Evolutionary conservation across 163 green algal genomes (phyloP), one percentile per base, ranked within the genome.

Genomic region (Scenedesmus sp.): DNA sequence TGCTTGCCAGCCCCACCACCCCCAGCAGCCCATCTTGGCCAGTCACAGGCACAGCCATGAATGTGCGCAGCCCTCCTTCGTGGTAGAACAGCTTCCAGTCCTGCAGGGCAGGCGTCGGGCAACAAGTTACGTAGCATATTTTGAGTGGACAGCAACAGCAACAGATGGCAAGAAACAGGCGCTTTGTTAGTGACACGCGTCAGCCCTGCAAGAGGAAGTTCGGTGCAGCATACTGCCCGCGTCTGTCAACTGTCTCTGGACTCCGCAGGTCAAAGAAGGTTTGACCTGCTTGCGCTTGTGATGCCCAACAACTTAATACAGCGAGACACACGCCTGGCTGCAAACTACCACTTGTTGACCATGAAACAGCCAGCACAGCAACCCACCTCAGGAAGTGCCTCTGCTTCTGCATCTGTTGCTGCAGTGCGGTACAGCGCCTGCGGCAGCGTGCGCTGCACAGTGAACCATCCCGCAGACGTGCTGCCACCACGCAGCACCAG

Each of bases 71-170:
- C 1, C 88, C 88, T 2, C 18, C 64, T 8, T 73, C 26, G 16
- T 60, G 60, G 88, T 85, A 81, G 62, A 89, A 62, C 34, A 52
- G 64, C n/a, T 34, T 59, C 88, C 88, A 92, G 52, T 92, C 88
- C 79, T 92, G 73, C 73, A 64, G 3, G 55, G 52, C 34, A 46
- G 34, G 34, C 34, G 34, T 46, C 34, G 55, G 8, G 77, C 18
- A 84, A 59, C 76, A 84, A 26, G 59, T 64, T 10, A 64, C 59
- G 59, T 46, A 46, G 59, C 9, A 64, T 64, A 64, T 10, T 64
- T 64, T 8, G 59, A 15, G 7, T 64, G 59, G 7, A 64, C 59
- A 64, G 59, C 59, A 64, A 16, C 9, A 16, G 2, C 5, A 70
- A 70, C 8, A 4, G 12, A 16, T 12, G 2, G 18, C 6, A 12